Base-by-base conservation (phyloP, 257 asterid genomes). In the Ajuga chamaepitys region DNA sequence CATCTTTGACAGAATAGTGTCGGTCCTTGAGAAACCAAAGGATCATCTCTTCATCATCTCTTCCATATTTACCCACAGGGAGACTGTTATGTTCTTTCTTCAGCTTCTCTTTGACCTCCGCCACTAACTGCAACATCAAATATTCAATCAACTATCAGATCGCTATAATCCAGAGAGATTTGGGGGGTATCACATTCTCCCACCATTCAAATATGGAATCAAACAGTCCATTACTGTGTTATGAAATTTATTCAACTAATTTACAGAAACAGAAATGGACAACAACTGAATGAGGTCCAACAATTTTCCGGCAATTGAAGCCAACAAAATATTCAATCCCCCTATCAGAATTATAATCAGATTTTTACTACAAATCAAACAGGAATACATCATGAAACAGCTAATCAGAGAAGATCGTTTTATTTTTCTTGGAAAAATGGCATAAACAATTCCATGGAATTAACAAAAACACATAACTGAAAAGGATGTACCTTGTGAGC, bases 31-130 rank as follows among this genome's bases (percentile, higher is more conserved):
- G 76, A 75, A 80, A 89, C 97, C 95, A 87, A 18, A 80, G 81
- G 58, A 89, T 89, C 88, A 89, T 76, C 62, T 83, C 94, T 70
- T 87, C 97, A 16, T 89, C 97, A 51, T 86, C 94, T 75, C 91
- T 78, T 74, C 97, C 97, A 63, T 87, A 63, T 75, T 78, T 81
- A 22, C 97, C 97, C 50, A 82, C 67, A 0, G 97, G 95, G 66
- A 89, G 97, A 74, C 55, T 51, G n/a, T 12, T 74, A 38, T 87
- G 73, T 46, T 85, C 86, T 64, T 61, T 88, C 67, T 78, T 78
- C 35, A 89, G 94, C 80, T 75, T 85, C 77, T 83, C 86, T 78
- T 89, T 87, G 65, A 89, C 97, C 71, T 81, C 81, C 56, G 77
- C 58, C 58, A 89, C 95, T 24, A 89, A 60, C 95, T 86, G 86